These are phyloP conservation scores for Pseudopithomyces chartarum DNA, from an alignment of 2,329 filamentous ascomycete species.

Conservation along the genomic window DNA sequence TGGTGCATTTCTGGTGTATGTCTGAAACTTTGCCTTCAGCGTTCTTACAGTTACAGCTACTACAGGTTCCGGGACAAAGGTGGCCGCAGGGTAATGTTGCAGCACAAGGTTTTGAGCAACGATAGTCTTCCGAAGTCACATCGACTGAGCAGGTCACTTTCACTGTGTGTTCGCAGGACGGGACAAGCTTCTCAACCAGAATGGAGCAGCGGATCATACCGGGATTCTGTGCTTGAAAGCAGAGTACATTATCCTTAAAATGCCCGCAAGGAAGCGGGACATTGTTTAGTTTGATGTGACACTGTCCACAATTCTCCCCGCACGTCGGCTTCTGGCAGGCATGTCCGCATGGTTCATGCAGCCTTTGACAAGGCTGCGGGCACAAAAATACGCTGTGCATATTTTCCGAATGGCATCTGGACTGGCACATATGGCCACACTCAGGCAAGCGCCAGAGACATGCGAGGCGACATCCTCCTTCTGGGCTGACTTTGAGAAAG, in stretches of 20 bases:
- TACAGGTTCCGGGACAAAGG: constrained; percentile 56
- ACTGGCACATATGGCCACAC: constrained; percentile 37
- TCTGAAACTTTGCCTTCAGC: constrained; percentile 17
- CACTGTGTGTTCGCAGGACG: constrained; percentile 61
- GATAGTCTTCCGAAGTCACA: constrained; percentile 48
- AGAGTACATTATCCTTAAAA: constrained; percentile 20
- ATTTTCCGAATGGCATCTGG: constrained; percentile 35
- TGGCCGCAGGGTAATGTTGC: constrained; percentile 62
- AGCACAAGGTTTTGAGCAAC: constrained; percentile 57
- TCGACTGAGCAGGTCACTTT: constrained; percentile 57
- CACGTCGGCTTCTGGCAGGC: constrained; percentile 33
- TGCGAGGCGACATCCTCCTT: constrained; percentile 35
- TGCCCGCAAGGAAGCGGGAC: constrained; percentile 38
- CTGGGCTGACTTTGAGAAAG: constrained; percentile 31
- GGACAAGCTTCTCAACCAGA: constrained; percentile 54
- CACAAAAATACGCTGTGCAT: constrained; percentile 36
- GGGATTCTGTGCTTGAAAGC: constrained; percentile 48
- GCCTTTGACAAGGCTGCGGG: constrained; percentile 30
- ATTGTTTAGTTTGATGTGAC: constrained; percentile 21
- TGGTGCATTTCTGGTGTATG: constrained; percentile 24
- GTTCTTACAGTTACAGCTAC: constrained; percentile 51
- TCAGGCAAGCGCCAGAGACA: constrained; percentile 26
- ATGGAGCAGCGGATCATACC: constrained; percentile 55
- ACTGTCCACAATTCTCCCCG: constrained; percentile 33
- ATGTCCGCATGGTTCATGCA: constrained; percentile 30